Base-by-base conservation (phyloP, 228 moss, liverwort and hornwort species). In the Sphagnum magellanicum region DNA sequence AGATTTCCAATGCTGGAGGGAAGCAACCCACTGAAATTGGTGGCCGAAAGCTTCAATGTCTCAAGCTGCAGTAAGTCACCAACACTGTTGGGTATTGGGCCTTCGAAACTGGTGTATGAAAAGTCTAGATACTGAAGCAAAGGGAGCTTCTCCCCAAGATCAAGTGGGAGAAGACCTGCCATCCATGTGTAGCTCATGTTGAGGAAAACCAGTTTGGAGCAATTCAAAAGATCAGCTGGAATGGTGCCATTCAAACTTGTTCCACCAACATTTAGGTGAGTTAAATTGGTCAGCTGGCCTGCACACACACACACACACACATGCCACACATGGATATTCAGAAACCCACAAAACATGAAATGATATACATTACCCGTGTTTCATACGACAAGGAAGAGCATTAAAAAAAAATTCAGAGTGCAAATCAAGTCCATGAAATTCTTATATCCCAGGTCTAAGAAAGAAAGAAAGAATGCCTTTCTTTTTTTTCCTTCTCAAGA, bases 121-220 rank as follows among this genome's bases (percentile, higher is more conserved):
- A 89, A 65, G 68, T 90, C 87, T 59, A 93, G 70, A 13, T 65
- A 17, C 58, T 10, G 67, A 59, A 93, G 64, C 4, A 68, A 68
- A 53, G 32, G 65, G 6, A 92, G 47, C 4, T 69, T 74, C 66
- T 73, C 64, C 32, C 32, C 32, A 32, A 91, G 75, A 12, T 69
- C 75, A 0, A n/a, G 68, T 6, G 87, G 89, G 7, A 91, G 46
- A 13, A 67, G 63, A 47, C 82, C 80, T 16, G 81, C 79, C 15
- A 87, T 76, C 46, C 52, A 15, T 58, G 67, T 80, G 46, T 59
- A 70, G 70, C 74, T 78, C 49, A 82, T 49, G 65, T 85, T 79
- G 49, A 85, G 69, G 50, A 59, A 67, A 67, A 75, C 80, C 16
- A 92, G 74, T 6, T 55, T 64, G 14, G 10, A 47, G 68, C 81